phyloP scores from a whole-genome alignment of 2,329 filamentous ascomycete species.

The Zymoseptoria passerinii region DNA sequence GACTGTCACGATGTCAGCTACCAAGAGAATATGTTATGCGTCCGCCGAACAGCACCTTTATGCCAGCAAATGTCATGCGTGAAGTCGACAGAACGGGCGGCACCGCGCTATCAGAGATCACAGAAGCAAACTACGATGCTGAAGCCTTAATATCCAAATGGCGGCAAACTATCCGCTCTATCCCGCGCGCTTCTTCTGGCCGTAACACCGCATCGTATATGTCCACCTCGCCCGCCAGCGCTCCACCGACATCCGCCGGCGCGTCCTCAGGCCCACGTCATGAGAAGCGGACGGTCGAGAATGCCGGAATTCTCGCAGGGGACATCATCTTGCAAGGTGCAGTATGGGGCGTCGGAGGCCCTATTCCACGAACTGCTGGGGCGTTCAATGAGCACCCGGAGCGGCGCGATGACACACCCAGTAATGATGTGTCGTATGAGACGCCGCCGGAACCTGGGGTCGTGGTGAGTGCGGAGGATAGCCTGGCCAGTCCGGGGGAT shows the following conservation, averaged over 20 bases:
- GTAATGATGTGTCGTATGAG: conserved; percentile 17
- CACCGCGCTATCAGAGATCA: conserved; percentile 7
- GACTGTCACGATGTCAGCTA: conserved; percentile 27
- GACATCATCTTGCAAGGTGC: conserved; percentile 24
- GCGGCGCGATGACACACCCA: neutral
- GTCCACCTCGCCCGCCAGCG: no score
- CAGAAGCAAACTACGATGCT: conserved; percentile 22
- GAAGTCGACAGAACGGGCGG: conserved; percentile 22
- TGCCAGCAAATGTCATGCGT: conserved; percentile 31
- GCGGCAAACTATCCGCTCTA: conserved; percentile 20
- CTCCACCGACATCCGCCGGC: no score
- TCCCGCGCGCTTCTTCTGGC: conserved; percentile 10
- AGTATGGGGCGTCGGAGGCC: conserved; percentile 20
- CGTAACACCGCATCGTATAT: neutral
- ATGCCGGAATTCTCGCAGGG: no score
- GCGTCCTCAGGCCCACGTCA: no score
- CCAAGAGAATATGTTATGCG: conserved; percentile 28
- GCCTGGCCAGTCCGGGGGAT: conserved; percentile 5
- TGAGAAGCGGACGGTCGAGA: no score
- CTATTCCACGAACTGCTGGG: conserved; percentile 15
- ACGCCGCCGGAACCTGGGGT: conserved; percentile 25
- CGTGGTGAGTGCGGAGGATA: conserved; percentile 18
- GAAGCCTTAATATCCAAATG: conserved; percentile 24
- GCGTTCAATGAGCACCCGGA: neutral
- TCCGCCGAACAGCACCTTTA: conserved; percentile 30